A percentile compares a stretch with the other conserved stretches of the same genome.
Conservation (phyloP, 306 rosid species). For the Castanea mollissima region DNA sequence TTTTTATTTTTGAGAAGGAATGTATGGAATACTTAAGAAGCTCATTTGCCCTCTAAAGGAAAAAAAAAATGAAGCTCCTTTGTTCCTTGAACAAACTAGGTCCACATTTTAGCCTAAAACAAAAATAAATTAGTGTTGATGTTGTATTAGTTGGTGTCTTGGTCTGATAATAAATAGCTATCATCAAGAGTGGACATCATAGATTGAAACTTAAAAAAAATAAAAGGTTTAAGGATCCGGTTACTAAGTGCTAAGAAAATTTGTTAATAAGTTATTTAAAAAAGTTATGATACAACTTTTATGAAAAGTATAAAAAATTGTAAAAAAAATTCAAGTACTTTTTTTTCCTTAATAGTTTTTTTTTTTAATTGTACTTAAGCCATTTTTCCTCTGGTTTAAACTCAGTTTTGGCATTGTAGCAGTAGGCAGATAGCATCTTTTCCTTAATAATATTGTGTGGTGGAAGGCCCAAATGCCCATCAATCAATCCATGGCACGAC, state of each 20-base stretch:
- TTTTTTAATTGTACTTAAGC: no score
- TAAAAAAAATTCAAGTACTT: not conserved
- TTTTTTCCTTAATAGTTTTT: no score
- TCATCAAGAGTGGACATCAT: accelerated
- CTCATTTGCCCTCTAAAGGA: no score
- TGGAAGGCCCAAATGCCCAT: constrained; percentile 19
- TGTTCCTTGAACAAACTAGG: constrained; percentile 6
- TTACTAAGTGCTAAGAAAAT: no score
- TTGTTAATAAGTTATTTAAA: no score
- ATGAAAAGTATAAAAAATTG: no score
- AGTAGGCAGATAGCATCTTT: constrained; percentile 8
- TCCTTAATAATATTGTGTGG: not conserved
- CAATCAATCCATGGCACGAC: constrained; percentile 14
- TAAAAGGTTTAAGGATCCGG: no score
- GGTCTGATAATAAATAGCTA: accelerated
- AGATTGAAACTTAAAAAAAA: no score
- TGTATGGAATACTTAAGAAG: no score
- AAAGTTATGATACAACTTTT: no score
- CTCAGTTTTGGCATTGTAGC: not conserved
- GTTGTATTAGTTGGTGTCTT: not conserved
- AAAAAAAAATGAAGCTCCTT: not conserved
- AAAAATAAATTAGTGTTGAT: not conserved
- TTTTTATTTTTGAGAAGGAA: no score
- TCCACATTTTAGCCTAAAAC: not conserved
- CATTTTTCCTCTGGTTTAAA: no score